phyloP scores from a whole-genome alignment of 768 basidiomycete species.

The Lactarius tabidus region DNA sequence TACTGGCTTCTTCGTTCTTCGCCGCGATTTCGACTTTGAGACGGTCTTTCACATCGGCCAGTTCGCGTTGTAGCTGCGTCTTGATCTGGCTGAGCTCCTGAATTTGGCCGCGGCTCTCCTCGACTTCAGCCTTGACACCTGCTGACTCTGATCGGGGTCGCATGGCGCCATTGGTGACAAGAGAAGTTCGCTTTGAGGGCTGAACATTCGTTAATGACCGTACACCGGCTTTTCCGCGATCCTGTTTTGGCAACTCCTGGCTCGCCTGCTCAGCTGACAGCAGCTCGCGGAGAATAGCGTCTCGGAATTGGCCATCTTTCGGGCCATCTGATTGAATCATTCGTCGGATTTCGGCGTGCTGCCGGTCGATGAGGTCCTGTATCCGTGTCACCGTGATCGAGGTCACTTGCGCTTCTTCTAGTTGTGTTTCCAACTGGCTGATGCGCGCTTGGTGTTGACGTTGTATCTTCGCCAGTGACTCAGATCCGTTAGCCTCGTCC shows the following conservation, averaged over 20 bases:
- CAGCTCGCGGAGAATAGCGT: constrained; percentile 58
- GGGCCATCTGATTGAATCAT: constrained; percentile 55
- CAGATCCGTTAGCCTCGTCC: constrained; percentile 50
- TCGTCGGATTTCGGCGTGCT: constrained; percentile 70
- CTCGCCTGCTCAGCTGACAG: constrained; percentile 57
- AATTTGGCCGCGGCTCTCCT: constrained; percentile 58
- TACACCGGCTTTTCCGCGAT: constrained; percentile 32
- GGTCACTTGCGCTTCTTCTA: constrained; percentile 53
- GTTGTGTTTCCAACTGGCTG: constrained; percentile 54
- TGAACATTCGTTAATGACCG: constrained; percentile 44
- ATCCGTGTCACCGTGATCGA: constrained; percentile 50
- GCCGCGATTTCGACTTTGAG: constrained; percentile 48
- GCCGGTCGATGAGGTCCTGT: constrained; percentile 57
- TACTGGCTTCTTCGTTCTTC: constrained; percentile 60
- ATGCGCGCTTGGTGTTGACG: constrained; percentile 63
- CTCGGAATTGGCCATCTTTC: constrained; percentile 58
- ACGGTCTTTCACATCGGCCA: constrained; percentile 49
- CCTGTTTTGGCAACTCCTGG: constrained; percentile 45
- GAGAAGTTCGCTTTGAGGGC: constrained; percentile 41
- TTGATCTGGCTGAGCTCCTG: constrained; percentile 54
- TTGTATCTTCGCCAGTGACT: constrained; percentile 55
- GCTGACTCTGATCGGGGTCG: constrained; percentile 38
- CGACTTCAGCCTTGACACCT: constrained; percentile 56
- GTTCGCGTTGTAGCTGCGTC: constrained; percentile 55
- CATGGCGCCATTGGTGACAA: constrained; percentile 32